Base-by-base conservation (phyloP, 1,284 basidiomycete genomes). In the Anthracocystis panici-leucophaei region DNA sequence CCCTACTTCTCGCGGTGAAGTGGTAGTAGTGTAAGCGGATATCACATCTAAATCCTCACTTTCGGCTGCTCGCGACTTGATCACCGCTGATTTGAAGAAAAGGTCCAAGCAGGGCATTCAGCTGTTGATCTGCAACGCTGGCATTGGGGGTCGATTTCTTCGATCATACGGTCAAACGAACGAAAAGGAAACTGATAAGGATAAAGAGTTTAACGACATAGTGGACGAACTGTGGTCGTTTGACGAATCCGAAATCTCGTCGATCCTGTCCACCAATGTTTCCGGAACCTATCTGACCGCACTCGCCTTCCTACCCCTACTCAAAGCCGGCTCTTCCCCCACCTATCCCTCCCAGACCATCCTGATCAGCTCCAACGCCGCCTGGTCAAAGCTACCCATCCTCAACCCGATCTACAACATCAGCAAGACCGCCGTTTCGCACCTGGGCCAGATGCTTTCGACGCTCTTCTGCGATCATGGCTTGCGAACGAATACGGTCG, bases 331-430 rank as follows among this genome's bases (percentile, higher is more conserved):
- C 3, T 49, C 65, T 3, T 20, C 50, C 5, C 8, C 54, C 5
- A 6, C 29, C 9, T 74, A 76, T 25, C 50, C 42, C 0, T 52
- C 65, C 8, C 76, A 78, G 33, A 68, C 74, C 16, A 75, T 78
- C 50, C 16, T 72, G 12, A 72, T 78, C 53, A 65, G 59, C 2
- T 65, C 60, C 59, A 78, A 78, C 35, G 68, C 77, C 10, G 77
- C 77, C 2, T 69, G 63, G 69, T 23, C 60, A n/a, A 78, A 78
- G 49, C 55, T 68, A 0, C 71, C 71, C 31, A 76, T 78, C 62
- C 54, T 78, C 41, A 78, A 78, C 33, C 72, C 76, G 5, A 48
- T 78, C n/a, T 78, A 78, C 66, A 78, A 78, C 57, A 56, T 78
- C 40, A 57, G 54, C 51, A 78, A 78, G 60, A 67, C 76, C 10